Evolutionary conservation across 2,329 filamentous ascomycete genomes (phyloP), one percentile per base, ranked within the genome.

Genomic region (Fusarium virguliforme): DNA sequence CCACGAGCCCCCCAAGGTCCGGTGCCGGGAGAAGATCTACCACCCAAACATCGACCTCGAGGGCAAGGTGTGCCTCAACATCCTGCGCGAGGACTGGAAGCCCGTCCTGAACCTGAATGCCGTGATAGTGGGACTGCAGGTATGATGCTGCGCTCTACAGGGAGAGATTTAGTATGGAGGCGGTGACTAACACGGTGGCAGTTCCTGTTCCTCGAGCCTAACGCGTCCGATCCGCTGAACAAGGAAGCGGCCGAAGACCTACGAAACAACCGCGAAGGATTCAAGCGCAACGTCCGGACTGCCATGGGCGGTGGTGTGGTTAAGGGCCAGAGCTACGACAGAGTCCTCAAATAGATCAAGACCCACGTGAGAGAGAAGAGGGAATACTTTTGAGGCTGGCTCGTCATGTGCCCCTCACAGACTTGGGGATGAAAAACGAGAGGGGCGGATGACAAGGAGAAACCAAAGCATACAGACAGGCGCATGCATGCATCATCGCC

Each of bases 21-120:
- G 93, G 79, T 98, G 96, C 84, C 92, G 91, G 75, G 94, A 99
- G 83, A 98, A 97, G 87, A 98, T 99, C 77, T 99, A 99, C 84
- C 96, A 99, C 81, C 96, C 96, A 6, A 99, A 99, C 82, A 99
- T 99, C 80, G 96, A 99, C 79, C 88, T 97, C 41, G 94, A 98
- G 80, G 96, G 96, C 75, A 99, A 99, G 80, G 95, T 99, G 70
- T 99, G 96, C 85, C 84, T 99, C 78, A 99, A 99, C 81, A 99
- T 99, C 77, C 83, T 99, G 78, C 87, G 96, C 68, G 96, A 99
- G 84, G 96, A 99, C 84, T 99, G 96, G 96, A 99, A 98, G 86
- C 96, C 96, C 0, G 96, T 99, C 48, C 84, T 99, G 79, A 98
- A 98, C 81, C 82, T 99, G 80, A 98, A 98, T 79, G 95, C 96